Base-by-base conservation (phyloP, 768 basidiomycete species). In the Terana coerulea region DNA sequence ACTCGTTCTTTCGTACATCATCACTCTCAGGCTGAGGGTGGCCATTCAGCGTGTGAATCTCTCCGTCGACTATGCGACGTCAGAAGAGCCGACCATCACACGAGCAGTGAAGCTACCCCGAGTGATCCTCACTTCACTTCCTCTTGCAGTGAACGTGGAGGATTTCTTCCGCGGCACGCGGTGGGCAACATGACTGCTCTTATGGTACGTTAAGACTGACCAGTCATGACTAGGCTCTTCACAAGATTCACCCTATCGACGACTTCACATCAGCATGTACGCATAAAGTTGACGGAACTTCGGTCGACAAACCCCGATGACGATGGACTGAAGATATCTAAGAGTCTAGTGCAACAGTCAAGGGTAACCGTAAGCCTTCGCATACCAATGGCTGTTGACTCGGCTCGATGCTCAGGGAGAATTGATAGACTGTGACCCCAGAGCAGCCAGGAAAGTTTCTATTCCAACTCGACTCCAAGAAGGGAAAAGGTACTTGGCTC, bases 121-220 rank as follows among this genome's bases (percentile, higher is more conserved):
- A 51, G 67, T 75, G 2, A 72, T 95, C 3, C 74, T 78, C 12
- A 83, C 86, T 6, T 77, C 86, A 0, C 73, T 98, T 3, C 95
- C 95, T 0, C 74, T 99, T 37, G 81, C 88, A 2, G 89, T 98
- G 52, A 97, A 95, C 52, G 95, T 98, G 0, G 90, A 98, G 68
- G 97, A 99, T 65, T 95, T 92, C 68, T 98, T 98, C 74, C 83
- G 95, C 19, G 86, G 87, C 24, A 74, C 81, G 50, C 84, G 83
- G 95, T 93, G 31, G 37, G 75, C 39, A 5, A 7, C 15, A 10
- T 22, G 25, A 21, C 19, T 6, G 21, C 12, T 29, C 14, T 30
- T 6, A 12, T 14, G 10, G 12, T 2, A 37, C 42, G 35, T 34
- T 34, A 21, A 17, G 26, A 51, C 47, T 56, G 40, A 21, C 19